Evolutionary conservation across 257 asterid species (phyloP).

Genomic region (Jasminum sambac): DNA sequence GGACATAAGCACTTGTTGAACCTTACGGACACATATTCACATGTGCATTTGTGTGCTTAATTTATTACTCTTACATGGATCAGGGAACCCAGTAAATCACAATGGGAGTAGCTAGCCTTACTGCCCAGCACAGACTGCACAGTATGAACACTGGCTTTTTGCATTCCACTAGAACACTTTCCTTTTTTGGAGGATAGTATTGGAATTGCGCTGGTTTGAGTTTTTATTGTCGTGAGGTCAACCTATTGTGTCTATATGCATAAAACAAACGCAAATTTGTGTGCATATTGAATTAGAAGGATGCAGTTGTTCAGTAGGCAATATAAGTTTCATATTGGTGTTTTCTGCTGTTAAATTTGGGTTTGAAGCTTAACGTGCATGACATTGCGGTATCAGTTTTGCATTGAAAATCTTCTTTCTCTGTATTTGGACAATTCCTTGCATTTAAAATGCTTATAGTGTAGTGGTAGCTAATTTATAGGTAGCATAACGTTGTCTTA

Average conservation of each 20-base stretch:
- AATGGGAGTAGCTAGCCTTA: no score
- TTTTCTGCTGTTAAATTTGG: background rate
- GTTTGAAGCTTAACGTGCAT: background rate
- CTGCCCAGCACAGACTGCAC: background rate
- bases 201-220: background rate
- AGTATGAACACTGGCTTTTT: background rate
- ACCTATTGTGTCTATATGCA: background rate
- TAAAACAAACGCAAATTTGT: background rate
- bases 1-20: constrained; percentile 6
- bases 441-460: background rate
- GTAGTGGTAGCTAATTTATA: background rate
- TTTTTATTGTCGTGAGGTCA: background rate
- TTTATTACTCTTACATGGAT: background rate
- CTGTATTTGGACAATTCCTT: background rate
- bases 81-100: background rate
- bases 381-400: background rate
- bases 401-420: background rate
- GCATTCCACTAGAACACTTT: background rate
- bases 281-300: background rate
- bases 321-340: background rate
- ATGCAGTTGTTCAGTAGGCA: background rate
- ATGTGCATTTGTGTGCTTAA: background rate
- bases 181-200: background rate
- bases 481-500: background rate
- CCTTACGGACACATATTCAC: background rate